phyloP scores from a whole-genome alignment of 495 filamentous ascomycete species.

The Neurospora africana region DNA sequence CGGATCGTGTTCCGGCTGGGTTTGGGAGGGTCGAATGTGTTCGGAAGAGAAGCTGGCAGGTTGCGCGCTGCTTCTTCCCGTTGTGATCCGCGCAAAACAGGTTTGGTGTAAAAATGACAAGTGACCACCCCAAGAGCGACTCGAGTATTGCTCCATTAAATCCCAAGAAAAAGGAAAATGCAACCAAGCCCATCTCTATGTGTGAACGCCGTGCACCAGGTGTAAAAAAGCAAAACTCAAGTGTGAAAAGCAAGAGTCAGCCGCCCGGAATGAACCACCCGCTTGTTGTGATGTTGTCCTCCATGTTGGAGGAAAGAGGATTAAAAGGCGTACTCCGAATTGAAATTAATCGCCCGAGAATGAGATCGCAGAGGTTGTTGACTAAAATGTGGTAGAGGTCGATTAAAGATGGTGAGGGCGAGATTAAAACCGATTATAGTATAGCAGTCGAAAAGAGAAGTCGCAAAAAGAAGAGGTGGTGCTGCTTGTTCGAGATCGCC shows the following conservation, averaged over 20 bases:
- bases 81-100: constrained; percentile 8
- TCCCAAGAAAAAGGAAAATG: constrained; percentile 15
- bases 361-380: neutral
- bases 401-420: constrained; percentile 14
- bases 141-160: constrained; percentile 13
- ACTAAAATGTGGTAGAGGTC: neutral
- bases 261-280: constrained; percentile 14
- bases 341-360: constrained; percentile 4
- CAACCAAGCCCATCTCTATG: constrained; percentile 16
- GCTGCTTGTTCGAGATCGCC: neutral
- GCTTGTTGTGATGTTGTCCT: constrained; percentile 3
- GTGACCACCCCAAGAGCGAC: neutral
- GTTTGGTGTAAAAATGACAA: constrained; percentile 7
- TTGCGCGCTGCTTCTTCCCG: constrained; percentile 12
- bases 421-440: constrained; percentile 17
- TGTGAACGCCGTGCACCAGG: constrained; percentile 26
- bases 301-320: constrained; percentile 26
- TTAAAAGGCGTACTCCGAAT: constrained; percentile 35
- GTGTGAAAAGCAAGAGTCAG: constrained; percentile 9
- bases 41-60: constrained; percentile 6
- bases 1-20: neutral
- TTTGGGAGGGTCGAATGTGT: constrained; percentile 3
- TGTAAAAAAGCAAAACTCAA: constrained; percentile 10
- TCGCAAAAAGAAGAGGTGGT: neutral
- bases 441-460: constrained; percentile 7